A percentile compares a stretch with the other conserved stretches of the same genome.
These are phyloP conservation scores for Boletus vermiculosoides DNA, from an alignment of 768 basidiomycete species.

Conservation along the genomic window DNA sequence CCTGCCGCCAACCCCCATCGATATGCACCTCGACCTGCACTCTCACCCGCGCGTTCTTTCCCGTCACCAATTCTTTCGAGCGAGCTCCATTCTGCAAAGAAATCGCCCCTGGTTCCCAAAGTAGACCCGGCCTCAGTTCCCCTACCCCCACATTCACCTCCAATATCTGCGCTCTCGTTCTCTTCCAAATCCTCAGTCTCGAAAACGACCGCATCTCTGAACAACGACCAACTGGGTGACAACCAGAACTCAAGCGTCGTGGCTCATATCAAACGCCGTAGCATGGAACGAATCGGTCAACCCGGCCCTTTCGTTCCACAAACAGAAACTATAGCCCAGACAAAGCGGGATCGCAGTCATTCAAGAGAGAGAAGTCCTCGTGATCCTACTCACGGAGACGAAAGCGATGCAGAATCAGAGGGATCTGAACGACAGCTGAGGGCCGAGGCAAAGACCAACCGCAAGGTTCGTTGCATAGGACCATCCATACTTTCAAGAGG, in stretches of 20 bases:
- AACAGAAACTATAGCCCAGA: slow-evolving; percentile 9
- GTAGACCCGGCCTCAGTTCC: slow-evolving; percentile 58
- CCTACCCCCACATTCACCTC: slow-evolving; percentile 69
- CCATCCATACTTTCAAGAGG: neutral
- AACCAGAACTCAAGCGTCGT: slow-evolving; percentile 41
- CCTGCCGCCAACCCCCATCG: slow-evolving; percentile 62
- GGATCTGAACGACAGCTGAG: slow-evolving; percentile 53
- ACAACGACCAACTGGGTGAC: slow-evolving; percentile 39
- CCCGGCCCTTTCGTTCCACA: slow-evolving; percentile 13
- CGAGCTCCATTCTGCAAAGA: slow-evolving; percentile 20
- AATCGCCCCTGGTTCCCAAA: slow-evolving; percentile 26
- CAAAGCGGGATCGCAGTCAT: slow-evolving; percentile 19
- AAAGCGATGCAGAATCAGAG: slow-evolving; percentile 35
- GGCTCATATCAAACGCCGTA: slow-evolving; percentile 41
- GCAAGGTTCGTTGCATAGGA: slow-evolving; percentile 56
- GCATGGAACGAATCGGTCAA: slow-evolving; percentile 24
- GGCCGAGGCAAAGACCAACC: slow-evolving; percentile 79
- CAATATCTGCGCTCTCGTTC: slow-evolving; percentile 66
- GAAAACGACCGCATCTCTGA: slow-evolving; percentile 45
- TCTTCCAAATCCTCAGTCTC: slow-evolving; percentile 77
- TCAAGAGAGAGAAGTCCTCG: slow-evolving; percentile 20
- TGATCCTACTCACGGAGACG: slow-evolving; percentile 18
- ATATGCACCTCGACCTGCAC: slow-evolving; percentile 38
- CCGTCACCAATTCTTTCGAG: slow-evolving; percentile 28
- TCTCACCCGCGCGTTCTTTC: slow-evolving; percentile 35